Percentiles rank a stretch among this genome's conserved stretches.
Conservation (phyloP, 768 basidiomycete genomes). For the Lactarius indigo region DNA sequence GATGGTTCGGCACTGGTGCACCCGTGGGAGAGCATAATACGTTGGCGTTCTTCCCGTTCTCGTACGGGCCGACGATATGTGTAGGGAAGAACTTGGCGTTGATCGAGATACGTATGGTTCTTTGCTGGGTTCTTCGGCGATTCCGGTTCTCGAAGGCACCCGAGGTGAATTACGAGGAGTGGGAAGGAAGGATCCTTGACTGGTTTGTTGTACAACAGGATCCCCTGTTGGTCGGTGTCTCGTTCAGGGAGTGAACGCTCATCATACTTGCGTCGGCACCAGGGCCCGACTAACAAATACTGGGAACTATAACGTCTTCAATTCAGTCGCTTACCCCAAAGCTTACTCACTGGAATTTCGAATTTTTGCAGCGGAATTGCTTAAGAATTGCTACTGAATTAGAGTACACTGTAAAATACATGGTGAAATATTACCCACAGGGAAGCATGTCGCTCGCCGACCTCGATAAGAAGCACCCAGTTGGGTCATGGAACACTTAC, state of each 20-base stretch:
- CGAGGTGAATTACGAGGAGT: not conserved
- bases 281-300: too few species aligned
- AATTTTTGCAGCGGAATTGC: too few species aligned
- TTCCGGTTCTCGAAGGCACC: not conserved
- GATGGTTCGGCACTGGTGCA: not conserved
- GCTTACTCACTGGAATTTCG: too few species aligned
- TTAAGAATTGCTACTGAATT: too few species aligned
- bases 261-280: too few species aligned
- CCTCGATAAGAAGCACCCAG: too few species aligned
- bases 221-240: not conserved
- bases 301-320: too few species aligned
- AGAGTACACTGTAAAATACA: too few species aligned
- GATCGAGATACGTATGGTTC: slow-evolving; percentile 18
- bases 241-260: not conserved
- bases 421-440: too few species aligned
- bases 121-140: not conserved
- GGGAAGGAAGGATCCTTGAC: not conserved
- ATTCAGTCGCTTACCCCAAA: too few species aligned
- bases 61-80: slow-evolving; percentile 25
- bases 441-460: too few species aligned
- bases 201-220: not conserved
- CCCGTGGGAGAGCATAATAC: slow-evolving; percentile 1
- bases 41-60: slow-evolving; percentile 25
- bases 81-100: slow-evolving; percentile 25
- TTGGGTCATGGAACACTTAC: too few species aligned